These are phyloP conservation scores for Podospora sp. DNA, from an alignment of 495 filamentous ascomycete genomes.

Conservation along the genomic window DNA sequence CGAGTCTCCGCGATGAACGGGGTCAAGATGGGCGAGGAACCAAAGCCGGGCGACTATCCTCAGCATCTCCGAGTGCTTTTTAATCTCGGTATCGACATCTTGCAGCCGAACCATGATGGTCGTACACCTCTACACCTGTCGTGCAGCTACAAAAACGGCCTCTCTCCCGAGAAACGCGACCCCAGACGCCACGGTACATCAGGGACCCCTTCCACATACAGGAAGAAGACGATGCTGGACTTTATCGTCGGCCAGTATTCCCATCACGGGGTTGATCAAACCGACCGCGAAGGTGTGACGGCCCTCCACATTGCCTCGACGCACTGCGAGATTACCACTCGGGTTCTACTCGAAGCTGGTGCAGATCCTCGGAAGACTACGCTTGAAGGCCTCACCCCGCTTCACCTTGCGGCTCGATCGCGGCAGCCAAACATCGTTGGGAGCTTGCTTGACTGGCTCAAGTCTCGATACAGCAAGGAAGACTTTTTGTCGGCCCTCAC, in stretches of 20 bases:
- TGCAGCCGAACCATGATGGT: neutral
- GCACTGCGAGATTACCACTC: conserved; percentile 35
- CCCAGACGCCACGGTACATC: neutral
- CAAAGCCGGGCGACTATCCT: neutral
- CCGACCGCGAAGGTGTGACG: conserved; percentile 16
- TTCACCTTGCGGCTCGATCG: conserved; percentile 45
- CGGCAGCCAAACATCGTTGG: conserved; percentile 43
- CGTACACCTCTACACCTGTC: neutral
- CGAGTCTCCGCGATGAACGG: neutral
- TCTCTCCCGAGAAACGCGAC: neutral
- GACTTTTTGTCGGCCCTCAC: neutral
- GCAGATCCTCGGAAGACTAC: conserved; percentile 33
- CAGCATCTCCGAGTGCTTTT: neutral
- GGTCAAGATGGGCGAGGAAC: neutral
- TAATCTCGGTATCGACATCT: neutral
- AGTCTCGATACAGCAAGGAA: neutral
- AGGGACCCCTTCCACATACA: neutral
- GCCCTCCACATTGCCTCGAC: conserved; percentile 42
- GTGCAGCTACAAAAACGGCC: neutral
- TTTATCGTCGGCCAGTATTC: neutral
- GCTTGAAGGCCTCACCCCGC: conserved; percentile 35
- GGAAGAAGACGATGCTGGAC: neutral
- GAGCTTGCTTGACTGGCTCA: conserved; percentile 32
- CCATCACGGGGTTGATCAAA: conserved; percentile 4
- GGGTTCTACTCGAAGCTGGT: conserved; percentile 40